These are phyloP conservation scores for Linderina pennispora DNA, from an alignment of 192 early-diverging fungal genomes.

Conservation along the genomic window DNA sequence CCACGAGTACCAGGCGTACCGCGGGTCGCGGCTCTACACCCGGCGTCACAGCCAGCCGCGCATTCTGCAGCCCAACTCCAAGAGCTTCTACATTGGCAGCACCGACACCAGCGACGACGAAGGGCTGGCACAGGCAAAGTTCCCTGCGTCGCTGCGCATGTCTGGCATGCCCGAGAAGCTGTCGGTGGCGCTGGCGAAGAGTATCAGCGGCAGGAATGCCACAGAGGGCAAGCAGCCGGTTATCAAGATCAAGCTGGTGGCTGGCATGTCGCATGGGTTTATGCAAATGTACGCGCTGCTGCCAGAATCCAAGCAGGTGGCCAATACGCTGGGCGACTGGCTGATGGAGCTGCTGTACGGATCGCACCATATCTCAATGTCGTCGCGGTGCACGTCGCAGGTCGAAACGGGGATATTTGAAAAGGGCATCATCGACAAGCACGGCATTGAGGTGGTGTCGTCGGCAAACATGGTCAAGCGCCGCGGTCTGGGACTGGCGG, in stretches of 20 bases:
- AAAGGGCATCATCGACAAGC: slow-evolving; percentile 8
- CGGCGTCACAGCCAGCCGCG: slow-evolving; percentile 27
- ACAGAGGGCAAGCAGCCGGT: not conserved
- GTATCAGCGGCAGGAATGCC: too few relatives aligned
- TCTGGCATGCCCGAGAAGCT: slow-evolving; percentile 1
- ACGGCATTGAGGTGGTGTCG: slow-evolving; percentile 38
- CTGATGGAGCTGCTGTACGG: slow-evolving; percentile 28
- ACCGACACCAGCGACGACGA: slow-evolving; percentile 40
- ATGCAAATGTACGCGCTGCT: slow-evolving; percentile 46
- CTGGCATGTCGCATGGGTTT: slow-evolving; percentile 46
- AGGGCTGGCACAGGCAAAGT: slow-evolving; percentile 4
- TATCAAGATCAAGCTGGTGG: slow-evolving; percentile 42
- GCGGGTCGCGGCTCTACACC: slow-evolving; percentile 11
- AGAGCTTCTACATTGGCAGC: slow-evolving; percentile 38
- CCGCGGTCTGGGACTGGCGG: slow-evolving; percentile 31
- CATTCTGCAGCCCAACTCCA: not conserved
- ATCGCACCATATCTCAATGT: slow-evolving; percentile 8
- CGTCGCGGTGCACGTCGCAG: slow-evolving; percentile 19
- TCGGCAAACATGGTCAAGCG: slow-evolving; percentile 36
- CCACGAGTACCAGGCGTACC: slow-evolving; percentile 17
- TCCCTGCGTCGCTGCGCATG: slow-evolving; percentile 22
- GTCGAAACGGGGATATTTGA: slow-evolving; percentile 12
- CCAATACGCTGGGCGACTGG: slow-evolving; percentile 27
- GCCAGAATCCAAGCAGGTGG: slow-evolving; percentile 33
- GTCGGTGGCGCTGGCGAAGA: not conserved